Base-by-base conservation (phyloP, 768 basidiomycete species). In the Suillus ampliporus region DNA sequence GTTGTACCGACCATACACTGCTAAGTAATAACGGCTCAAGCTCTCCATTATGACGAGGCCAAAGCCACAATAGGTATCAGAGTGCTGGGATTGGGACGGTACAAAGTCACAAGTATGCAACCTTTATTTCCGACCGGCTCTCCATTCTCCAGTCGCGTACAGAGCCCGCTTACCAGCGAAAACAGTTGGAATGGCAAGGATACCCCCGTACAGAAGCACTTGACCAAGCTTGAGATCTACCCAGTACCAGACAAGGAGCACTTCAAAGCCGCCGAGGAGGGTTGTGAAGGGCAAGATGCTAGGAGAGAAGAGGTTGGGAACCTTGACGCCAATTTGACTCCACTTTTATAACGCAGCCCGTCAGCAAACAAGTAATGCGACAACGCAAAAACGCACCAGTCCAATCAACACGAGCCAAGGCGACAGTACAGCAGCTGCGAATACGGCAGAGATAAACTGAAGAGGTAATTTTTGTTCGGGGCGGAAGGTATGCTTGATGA, bases 191-290 rank as follows among this genome's bases (percentile, higher is more conserved):
- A 91, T 62, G 28, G 85, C 81, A 26, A 94, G 84, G 28, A 88
- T 74, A 9, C 82, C 81, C 3, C 88, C 90, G 68, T 94, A 94
- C 13, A 89, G 72, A 46, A 94, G 76, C 21, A 96, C 92, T 65
- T 95, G 87, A 2, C 90, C 90, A 15, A 97, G 83, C 69, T 85
- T 89, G 68, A 95, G 86, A 58, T 88, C 88, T 37, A 95, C 82
- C 95, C 95, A 97, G 74, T 97, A 97, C 80, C 86, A 90, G 60
- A 94, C 81, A 50, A 95, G 85, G n/a, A 96, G 85, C 0, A 70
- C 83, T 73, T 97, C 95, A 65, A 94, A 89, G 4, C 89, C 89
- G 8, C 83, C 86, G 5, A 97, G 87, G 23, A 87, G 83, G 4
- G 78, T 70, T 10, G 89, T 82, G 76, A 96, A 96, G 10, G 92